phyloP scores from a whole-genome alignment of 306 rosid species.

The Benincasa hispida region DNA sequence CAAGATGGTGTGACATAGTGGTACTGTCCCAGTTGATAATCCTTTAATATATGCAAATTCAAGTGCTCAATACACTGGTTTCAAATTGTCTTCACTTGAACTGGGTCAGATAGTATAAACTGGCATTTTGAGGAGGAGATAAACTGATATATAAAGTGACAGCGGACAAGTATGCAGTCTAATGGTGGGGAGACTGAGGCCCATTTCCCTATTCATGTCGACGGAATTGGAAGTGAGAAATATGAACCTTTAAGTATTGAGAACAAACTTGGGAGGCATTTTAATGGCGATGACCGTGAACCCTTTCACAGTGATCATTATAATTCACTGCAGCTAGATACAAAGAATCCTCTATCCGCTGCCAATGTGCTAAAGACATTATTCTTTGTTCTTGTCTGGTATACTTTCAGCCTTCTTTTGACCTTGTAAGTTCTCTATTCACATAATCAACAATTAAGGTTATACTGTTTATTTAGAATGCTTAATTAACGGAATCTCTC shows the following conservation, averaged over 20 bases:
- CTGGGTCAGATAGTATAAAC: conserved; percentile 26
- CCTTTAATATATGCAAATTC: conserved; percentile 24
- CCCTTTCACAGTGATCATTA: conserved; percentile 20
- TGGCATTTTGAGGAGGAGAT: conserved; percentile 24
- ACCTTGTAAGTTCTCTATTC: conserved; percentile 69
- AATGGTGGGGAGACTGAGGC: conserved; percentile 32
- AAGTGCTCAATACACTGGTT: conserved; percentile 36
- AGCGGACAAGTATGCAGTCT: conserved; percentile 31
- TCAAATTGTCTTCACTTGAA: conserved; percentile 41
- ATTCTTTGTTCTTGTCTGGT: conserved; percentile 77
- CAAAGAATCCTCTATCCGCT: conserved; percentile 25
- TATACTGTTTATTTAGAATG: not conserved
- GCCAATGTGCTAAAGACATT: conserved; percentile 65
- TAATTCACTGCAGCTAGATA: conserved; percentile 17
- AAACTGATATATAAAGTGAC: conserved; percentile 20
- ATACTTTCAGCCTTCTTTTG: conserved; percentile 84
- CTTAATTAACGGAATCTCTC: not conserved
- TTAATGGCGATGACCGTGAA: conserved; percentile 15
- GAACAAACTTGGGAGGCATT: conserved; percentile 27
- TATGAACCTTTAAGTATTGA: conserved; percentile 60
- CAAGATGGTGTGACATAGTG: conserved; percentile 58
- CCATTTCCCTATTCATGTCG: conserved; percentile 29
- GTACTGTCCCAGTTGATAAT: conserved; percentile 25
- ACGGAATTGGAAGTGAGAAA: conserved; percentile 36
- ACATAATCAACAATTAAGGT: not conserved